A percentile compares a stretch with the other conserved stretches of the same genome.
Conservation (phyloP, 2,329 filamentous ascomycete species). For the Monosporascus sp. region DNA sequence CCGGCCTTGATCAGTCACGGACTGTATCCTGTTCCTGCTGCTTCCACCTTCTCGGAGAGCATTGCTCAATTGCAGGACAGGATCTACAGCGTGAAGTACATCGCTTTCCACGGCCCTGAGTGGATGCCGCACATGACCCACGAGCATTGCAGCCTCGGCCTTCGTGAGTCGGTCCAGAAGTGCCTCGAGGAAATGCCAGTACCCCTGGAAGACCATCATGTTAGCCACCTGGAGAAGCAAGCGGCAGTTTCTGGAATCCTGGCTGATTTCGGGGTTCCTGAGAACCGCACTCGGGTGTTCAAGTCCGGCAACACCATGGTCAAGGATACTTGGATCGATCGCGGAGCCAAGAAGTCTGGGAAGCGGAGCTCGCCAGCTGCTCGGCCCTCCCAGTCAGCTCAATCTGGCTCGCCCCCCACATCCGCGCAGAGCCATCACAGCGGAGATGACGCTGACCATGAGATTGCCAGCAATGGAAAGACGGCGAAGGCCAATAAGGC, state of each 20-base stretch:
- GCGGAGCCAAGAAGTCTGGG: not conserved
- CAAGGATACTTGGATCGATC: conserved; percentile 10
- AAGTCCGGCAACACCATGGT: not conserved
- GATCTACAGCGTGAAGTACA: conserved; percentile 10
- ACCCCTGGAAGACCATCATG: conserved; percentile 2
- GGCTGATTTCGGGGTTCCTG: not conserved
- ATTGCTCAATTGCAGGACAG: conserved; percentile 10
- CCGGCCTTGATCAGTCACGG: conserved; percentile 7
- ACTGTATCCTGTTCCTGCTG: conserved; percentile 16
- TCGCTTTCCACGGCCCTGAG: conserved; percentile 15
- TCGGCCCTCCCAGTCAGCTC: no score
- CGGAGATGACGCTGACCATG: no score
- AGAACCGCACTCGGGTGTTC: not conserved
- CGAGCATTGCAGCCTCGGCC: conserved; percentile 14
- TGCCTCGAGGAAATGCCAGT: conserved; percentile 13
- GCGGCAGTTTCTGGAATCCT: not conserved
- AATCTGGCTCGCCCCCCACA: no score
- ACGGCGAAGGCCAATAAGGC: no score
- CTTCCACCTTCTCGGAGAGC: conserved; percentile 10
- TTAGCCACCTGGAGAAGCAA: not conserved
- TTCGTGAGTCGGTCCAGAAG: conserved; percentile 4
- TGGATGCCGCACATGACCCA: conserved; percentile 17
- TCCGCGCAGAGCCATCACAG: no score
- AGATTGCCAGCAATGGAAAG: no score
- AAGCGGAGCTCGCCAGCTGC: no score